Percentiles rank a stretch among this genome's conserved stretches.
These are phyloP conservation scores for Didymosphaeria variabile DNA, from an alignment of 2,329 filamentous ascomycete genomes.

Conservation along the genomic window DNA sequence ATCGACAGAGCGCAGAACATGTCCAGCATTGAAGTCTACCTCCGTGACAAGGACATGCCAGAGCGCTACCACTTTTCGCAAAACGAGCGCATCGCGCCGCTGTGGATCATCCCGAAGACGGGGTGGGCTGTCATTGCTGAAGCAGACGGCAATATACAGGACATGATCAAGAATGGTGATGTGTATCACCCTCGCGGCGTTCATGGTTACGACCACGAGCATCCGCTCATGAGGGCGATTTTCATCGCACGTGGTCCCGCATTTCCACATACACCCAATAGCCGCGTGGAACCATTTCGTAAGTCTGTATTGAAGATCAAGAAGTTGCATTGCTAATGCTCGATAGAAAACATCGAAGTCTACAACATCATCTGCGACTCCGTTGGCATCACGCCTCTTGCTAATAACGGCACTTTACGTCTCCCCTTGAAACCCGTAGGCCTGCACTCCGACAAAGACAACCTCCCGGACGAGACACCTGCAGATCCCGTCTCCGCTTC, in stretches of 20 bases:
- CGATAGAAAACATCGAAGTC: constrained; percentile 86
- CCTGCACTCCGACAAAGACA: constrained; percentile 63
- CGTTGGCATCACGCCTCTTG: constrained; percentile 73
- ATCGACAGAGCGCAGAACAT: constrained; percentile 66
- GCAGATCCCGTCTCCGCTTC: constrained; percentile 57
- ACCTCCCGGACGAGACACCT: constrained; percentile 58
- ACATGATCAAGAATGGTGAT: constrained; percentile 69
- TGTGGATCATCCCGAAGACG: constrained; percentile 92
- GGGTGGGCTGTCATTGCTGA: constrained; percentile 92
- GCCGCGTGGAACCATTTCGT: constrained; percentile 83
- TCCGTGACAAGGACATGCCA: constrained; percentile 88
- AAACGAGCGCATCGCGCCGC: constrained; percentile 87
- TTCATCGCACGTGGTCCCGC: constrained; percentile 92
- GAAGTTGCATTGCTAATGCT: constrained; percentile 34
- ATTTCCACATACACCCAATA: constrained; percentile 86
- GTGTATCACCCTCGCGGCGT: constrained; percentile 84
- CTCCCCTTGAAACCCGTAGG: constrained; percentile 73
- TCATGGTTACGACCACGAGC: constrained; percentile 94
- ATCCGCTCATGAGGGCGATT: constrained; percentile 95
- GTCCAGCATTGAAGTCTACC: constrained; percentile 84
- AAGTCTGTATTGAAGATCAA: constrained; percentile 55
- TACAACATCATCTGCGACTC: constrained; percentile 96
- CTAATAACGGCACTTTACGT: constrained; percentile 88
- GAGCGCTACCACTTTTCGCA: constrained; percentile 89
- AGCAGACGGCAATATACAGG: constrained; percentile 77